Conservation (phyloP, 345 rosid genomes). For the Eucalyptus fibrosa region DNA sequence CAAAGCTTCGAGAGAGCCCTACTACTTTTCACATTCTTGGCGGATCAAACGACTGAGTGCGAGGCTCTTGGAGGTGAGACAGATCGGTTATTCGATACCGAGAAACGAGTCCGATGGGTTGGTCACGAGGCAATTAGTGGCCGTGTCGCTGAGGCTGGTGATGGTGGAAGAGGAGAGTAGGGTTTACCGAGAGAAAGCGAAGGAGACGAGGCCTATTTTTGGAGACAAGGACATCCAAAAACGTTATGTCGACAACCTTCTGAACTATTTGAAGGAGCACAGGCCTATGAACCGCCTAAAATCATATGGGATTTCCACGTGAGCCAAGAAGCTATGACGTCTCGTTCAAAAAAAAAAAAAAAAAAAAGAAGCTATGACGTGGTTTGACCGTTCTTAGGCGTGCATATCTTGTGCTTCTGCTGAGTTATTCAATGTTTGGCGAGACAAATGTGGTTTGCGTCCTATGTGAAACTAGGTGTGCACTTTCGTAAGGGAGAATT, state of each 20-base stretch:
- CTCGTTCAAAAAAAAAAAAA: no score
- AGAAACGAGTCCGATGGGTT: slow-evolving; percentile 6
- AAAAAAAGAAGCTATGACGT: neutral
- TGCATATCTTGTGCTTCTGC: neutral
- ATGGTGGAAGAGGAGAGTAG: slow-evolving; percentile 15
- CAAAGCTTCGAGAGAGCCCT: neutral
- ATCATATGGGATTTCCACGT: neutral
- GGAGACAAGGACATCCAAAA: neutral
- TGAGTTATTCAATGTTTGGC: neutral
- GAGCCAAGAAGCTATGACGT: neutral
- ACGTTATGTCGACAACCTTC: neutral
- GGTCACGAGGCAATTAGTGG: slow-evolving; percentile 15
- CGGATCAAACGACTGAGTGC: slow-evolving; percentile 17
- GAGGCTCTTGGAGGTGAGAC: slow-evolving; percentile 6
- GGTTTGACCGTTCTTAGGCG: neutral
- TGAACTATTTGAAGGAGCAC: neutral
- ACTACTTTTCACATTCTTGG: neutral
- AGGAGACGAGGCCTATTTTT: slow-evolving; percentile 8
- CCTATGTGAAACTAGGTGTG: neutral
- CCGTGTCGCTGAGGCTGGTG: slow-evolving; percentile 6
- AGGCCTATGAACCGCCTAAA: neutral
- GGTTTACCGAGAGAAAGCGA: slow-evolving; percentile 16
- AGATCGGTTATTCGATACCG: neutral
- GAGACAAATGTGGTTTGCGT: neutral
- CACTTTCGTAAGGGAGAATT: neutral